Evolutionary conservation across 768 basidiomycete genomes (phyloP).

Genomic region (Kwoniella sp.): DNA sequence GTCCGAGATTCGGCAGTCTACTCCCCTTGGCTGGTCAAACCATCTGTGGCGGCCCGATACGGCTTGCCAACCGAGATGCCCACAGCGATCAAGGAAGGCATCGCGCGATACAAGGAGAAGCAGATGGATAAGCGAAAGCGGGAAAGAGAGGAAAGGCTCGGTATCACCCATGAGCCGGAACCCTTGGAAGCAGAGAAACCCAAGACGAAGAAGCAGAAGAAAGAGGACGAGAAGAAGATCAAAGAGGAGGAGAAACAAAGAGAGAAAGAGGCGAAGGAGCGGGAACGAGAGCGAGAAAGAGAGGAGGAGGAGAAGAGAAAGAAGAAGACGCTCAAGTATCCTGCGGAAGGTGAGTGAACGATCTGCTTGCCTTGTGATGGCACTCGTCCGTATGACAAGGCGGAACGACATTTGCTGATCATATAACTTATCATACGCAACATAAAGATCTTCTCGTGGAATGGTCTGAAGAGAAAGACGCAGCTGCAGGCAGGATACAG

Average conservation of each 20-base stretch:
- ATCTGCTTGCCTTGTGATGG: background rate
- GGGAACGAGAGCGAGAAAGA: conserved; percentile 40
- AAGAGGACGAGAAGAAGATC: conserved; percentile 23
- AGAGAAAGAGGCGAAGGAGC: conserved; percentile 35
- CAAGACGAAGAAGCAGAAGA: conserved; percentile 34
- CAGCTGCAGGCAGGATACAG: conserved; percentile 34
- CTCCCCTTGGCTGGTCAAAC: conserved; percentile 94
- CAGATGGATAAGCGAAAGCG: conserved; percentile 94
- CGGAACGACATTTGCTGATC: conserved; percentile 11
- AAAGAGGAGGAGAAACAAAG: conserved; percentile 26
- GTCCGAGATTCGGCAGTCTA: conserved; percentile 88
- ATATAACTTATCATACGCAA: background rate
- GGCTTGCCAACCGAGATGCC: conserved; percentile 84
- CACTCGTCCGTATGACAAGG: background rate
- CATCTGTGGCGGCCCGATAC: conserved; percentile 77
- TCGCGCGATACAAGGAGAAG: conserved; percentile 77
- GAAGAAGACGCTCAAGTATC: conserved; percentile 53
- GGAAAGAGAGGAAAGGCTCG: conserved; percentile 54
- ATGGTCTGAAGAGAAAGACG: conserved; percentile 38
- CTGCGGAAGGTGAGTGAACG: conserved; percentile 50
- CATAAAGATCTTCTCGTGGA: conserved; percentile 50
- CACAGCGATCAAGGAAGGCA: conserved; percentile 75
- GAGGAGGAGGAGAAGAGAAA: conserved; percentile 46
- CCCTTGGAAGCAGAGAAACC: conserved; percentile 26
- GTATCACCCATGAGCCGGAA: conserved; percentile 22